These are phyloP conservation scores for Saccharomyces mikatae DNA, from an alignment of 805 yeast species.

Conservation along the genomic window DNA sequence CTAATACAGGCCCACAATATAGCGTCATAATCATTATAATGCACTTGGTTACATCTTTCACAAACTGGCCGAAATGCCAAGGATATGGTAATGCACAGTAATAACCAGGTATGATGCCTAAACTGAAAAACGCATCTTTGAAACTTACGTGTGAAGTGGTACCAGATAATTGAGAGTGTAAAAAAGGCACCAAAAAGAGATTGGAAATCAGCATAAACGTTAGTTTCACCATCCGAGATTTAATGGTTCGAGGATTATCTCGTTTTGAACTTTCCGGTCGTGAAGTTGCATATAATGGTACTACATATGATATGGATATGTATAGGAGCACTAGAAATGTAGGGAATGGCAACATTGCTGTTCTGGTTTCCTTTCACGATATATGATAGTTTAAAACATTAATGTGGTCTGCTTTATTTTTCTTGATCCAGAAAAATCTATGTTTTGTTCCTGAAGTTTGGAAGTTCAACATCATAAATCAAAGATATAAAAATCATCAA, in stretches of 20 bases:
- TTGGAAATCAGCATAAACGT: conserved; percentile 11
- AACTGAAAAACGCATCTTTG: conserved; percentile 8
- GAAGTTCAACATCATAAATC: neutral
- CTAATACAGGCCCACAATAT: conserved; percentile 23
- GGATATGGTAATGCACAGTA: conserved; percentile 2
- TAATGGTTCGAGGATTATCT: conserved; percentile 24
- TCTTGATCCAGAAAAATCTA: neutral
- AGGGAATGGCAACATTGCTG: neutral
- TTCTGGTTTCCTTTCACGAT: neutral
- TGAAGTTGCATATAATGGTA: conserved; percentile 17
- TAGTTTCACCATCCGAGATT: conserved; percentile 14
- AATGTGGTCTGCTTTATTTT: neutral
- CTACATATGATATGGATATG: conserved; percentile 24
- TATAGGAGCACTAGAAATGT: conserved; percentile 11
- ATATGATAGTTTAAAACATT: neutral
- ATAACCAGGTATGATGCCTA: conserved; percentile 23
- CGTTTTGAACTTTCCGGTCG: conserved; percentile 12
- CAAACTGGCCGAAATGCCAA: neutral
- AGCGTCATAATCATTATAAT: conserved; percentile 13
- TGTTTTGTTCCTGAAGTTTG: neutral
- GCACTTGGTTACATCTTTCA: conserved; percentile 8
- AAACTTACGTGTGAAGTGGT: neutral
- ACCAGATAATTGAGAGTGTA: conserved; percentile 1
- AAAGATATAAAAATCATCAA: neutral
- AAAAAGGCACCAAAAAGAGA: conserved; percentile 15